Evolutionary conservation across 2,329 filamentous ascomycete species (phyloP).

Genomic region (Claviceps africana): DNA sequence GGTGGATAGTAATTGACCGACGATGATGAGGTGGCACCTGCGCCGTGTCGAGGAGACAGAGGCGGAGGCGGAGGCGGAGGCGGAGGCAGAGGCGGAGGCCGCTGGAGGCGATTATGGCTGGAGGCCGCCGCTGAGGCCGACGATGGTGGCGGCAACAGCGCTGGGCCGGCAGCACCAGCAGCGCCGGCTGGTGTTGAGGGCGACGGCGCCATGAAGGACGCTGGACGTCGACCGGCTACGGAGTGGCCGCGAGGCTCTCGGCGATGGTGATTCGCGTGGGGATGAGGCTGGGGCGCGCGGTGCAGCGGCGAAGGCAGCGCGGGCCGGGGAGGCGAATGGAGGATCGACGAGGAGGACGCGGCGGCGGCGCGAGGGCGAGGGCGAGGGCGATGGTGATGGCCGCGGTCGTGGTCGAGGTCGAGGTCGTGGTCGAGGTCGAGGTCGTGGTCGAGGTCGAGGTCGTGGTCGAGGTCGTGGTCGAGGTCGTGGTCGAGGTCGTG

Average conservation of each 20-base stretch:
- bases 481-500: too few species aligned
- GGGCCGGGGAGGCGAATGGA: slow-evolving; percentile 16
- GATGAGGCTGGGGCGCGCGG: slow-evolving; percentile 1
- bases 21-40: slow-evolving; percentile 14
- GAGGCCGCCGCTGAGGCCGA: slow-evolving; percentile 12
- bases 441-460: too few species aligned
- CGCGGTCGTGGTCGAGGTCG: slow-evolving; percentile 10
- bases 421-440: too few species aligned
- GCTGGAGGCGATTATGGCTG: slow-evolving; percentile 13
- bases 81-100: too few species aligned
- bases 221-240: background rate
- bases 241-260: slow-evolving; percentile 9
- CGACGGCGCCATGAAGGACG: slow-evolving; percentile 22
- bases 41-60: slow-evolving; percentile 30
- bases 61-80: slow-evolving; percentile 18
- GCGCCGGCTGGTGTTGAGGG: slow-evolving; percentile 13
- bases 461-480: too few species aligned
- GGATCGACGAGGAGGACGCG: slow-evolving; percentile 16
- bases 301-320: slow-evolving; percentile 11
- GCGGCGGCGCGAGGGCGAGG: slow-evolving; percentile 4
- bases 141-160: slow-evolving; percentile 16
- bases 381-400: background rate
- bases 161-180: slow-evolving; percentile 15
- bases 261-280: slow-evolving; percentile 1
- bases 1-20: slow-evolving; percentile 9